Base-by-base conservation (phyloP, 1,284 basidiomycete genomes). In the Stygiomarasmius scandens region DNA sequence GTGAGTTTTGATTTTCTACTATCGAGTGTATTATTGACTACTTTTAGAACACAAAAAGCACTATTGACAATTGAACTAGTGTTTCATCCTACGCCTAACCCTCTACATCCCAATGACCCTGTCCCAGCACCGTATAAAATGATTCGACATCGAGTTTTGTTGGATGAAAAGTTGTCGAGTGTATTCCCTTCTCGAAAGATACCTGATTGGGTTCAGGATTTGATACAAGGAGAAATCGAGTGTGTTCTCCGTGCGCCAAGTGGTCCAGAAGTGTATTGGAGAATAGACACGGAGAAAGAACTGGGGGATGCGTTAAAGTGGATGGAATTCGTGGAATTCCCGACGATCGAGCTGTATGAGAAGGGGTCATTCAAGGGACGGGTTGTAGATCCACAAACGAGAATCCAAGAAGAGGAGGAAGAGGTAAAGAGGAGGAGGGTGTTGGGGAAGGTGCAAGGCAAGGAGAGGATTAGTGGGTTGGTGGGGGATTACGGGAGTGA, bases 251-350 rank as follows among this genome's bases (percentile, higher is more conserved):
- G 38, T 9, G 38, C 38, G 8, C 38, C 38, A 12, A 4, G 6
- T 41, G 38, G 38, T 9, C 6, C 6, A n/a, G 11, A 41, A 41
- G 38, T 41, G 5, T 41, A 41, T 41, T 41, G 38, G 38, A 41
- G 38, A n/a, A 4, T 41, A n/a, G 38, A 41, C 38, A n/a, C 38
- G 14, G 5, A n/a, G n/a, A 41, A 41, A 41, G 16, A 12, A n/a
- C 4, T 41, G 6, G n/a, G n/a, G 16, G 38, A 41, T 8, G 38
- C 16, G 16, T 74, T 95, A 46, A 77, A 73, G 47, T 74, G 84
- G 46, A 89, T 83, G 51, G 77, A 83, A 34, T 92, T 92, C 66
- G 79, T 90, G 45, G 93, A 95, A 71, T 95, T 85, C 65, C 93
- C 93, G 2, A 86, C 85, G 0, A 83, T 96, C 44, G 85, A 92